Percentiles rank a stretch among this genome's conserved stretches.
Conservation (phyloP, 2,329 filamentous ascomycete genomes). For the Neophaeococcomyces aloes region DNA sequence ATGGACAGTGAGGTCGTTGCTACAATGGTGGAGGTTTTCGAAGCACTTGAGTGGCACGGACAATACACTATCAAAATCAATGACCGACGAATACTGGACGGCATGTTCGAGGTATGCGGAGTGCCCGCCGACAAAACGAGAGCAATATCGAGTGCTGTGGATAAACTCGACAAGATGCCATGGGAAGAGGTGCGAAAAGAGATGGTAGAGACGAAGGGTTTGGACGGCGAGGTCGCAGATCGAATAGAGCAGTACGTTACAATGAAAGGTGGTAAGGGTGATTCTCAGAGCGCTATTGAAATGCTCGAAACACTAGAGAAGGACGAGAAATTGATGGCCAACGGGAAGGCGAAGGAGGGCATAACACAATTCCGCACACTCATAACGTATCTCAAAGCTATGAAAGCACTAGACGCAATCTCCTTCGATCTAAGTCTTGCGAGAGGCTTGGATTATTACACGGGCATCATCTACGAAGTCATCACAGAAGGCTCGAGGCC, state of each 20-base stretch:
- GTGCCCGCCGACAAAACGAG: conserved; percentile 80
- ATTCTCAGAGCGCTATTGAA: conserved; percentile 33
- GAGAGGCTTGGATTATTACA: conserved; percentile 87
- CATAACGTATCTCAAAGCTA: conserved; percentile 71
- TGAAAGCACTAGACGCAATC: conserved; percentile 59
- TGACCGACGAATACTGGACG: conserved; percentile 87
- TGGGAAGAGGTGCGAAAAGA: conserved; percentile 86
- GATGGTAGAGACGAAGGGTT: conserved; percentile 86
- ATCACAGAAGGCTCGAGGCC: conserved; percentile 63
- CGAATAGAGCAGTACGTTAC: conserved; percentile 79
- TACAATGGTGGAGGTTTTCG: conserved; percentile 76
- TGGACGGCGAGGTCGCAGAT: conserved; percentile 67
- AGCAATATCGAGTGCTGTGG: conserved; percentile 81
- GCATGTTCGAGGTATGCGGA: conserved; percentile 81
- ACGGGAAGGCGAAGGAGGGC: conserved; percentile 66
- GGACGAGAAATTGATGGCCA: conserved; percentile 58
- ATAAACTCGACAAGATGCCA: conserved; percentile 88
- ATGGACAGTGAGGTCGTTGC: conserved; percentile 82
- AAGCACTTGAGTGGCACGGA: conserved; percentile 62
- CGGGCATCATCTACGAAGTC: conserved; percentile 81
- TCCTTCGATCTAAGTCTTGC: conserved; percentile 87
- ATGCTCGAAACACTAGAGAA: conserved; percentile 59
- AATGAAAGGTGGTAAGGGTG: conserved; percentile 54
- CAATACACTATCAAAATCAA: conserved; percentile 86
- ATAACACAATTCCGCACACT: conserved; percentile 71